Base-by-base conservation (phyloP, 73 alveolate species). In the Halteria grandinella region DNA sequence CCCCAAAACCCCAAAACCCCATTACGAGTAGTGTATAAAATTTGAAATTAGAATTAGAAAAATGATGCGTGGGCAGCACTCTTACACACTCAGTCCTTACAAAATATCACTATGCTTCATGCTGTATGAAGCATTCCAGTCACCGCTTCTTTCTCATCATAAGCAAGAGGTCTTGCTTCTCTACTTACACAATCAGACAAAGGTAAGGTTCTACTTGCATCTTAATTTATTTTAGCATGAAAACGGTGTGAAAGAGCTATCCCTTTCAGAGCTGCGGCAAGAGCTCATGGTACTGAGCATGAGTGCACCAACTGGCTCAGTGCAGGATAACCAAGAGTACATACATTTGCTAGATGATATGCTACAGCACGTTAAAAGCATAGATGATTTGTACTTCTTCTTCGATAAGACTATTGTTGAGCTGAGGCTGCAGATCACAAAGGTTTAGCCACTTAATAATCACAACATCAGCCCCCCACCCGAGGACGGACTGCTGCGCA, bases 81-180 rank as follows among this genome's bases (percentile, higher is more conserved):
- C 69, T 39, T 73, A 36, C 37, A 11, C 59, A 23, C 17, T 73
- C 10, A 73, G 85, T 39, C 85, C 85, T 12, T 62, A 73, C 41
- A 73, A 73, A 36, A 54, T 73, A 0, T 31, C 85, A 1, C 20
- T 73, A 1, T 52, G 76, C 64, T 73, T 73, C 64, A 32, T 73
- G 6, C 75, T 73, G 2, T 36, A 54, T 25, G 85, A 73, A 54
- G 69, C 43, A 0, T 73, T 73, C 41, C 23, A 52, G 25, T 32
- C 32, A 6, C 75, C 75, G 1, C 33, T 54, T 0, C 41, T 73
- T 14, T 32, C 75, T 37, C 50, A 40, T 14, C 20, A 17, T 1
- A 73, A 73, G 49, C 52, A 73, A 37, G 66, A 73, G n/a, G 62
- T 53, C 31, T 62, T 73, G 0, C 70, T 73, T n/a, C 32, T 32